phyloP scores from a whole-genome alignment of 306 rosid species.

The Vigna trinervia region DNA sequence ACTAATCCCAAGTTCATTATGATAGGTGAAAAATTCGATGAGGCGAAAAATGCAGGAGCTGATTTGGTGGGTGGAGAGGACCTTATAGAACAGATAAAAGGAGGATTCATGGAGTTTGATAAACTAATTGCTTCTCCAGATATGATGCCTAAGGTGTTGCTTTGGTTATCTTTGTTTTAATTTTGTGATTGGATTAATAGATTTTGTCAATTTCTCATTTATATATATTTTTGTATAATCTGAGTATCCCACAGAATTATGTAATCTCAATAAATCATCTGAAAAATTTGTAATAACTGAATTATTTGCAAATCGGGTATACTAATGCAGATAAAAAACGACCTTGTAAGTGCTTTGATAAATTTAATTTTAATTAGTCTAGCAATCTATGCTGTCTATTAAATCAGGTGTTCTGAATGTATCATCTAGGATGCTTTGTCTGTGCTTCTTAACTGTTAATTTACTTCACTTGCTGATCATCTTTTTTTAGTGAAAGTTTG shows the following conservation, averaged over 20 bases:
- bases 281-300: slow-evolving; percentile 11
- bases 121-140: slow-evolving; percentile 99
- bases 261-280: background rate
- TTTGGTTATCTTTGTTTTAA: slow-evolving; percentile 44
- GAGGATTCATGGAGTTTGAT: slow-evolving; percentile 99
- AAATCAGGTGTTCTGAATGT: slow-evolving; percentile 1
- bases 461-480: slow-evolving; percentile 4
- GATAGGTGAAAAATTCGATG: slow-evolving; percentile 91
- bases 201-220: background rate
- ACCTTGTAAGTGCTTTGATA: background rate
- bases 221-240: background rate
- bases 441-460: background rate
- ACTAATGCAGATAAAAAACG: slow-evolving; percentile 30
- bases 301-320: background rate
- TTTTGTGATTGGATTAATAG: slow-evolving; percentile 11
- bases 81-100: slow-evolving; percentile 95
- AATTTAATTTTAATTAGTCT: slow-evolving; percentile 8
- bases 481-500: slow-evolving; percentile 7
- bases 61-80: slow-evolving; percentile 99
- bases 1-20: slow-evolving; percentile 39
- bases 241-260: slow-evolving; percentile 5
- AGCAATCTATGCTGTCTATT: background rate
- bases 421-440: background rate
- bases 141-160: slow-evolving; percentile 98
- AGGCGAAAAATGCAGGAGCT: slow-evolving; percentile 97